phyloP scores from a whole-genome alignment of 2,329 filamentous ascomycete genomes.

The Akanthomyces lecanii region DNA sequence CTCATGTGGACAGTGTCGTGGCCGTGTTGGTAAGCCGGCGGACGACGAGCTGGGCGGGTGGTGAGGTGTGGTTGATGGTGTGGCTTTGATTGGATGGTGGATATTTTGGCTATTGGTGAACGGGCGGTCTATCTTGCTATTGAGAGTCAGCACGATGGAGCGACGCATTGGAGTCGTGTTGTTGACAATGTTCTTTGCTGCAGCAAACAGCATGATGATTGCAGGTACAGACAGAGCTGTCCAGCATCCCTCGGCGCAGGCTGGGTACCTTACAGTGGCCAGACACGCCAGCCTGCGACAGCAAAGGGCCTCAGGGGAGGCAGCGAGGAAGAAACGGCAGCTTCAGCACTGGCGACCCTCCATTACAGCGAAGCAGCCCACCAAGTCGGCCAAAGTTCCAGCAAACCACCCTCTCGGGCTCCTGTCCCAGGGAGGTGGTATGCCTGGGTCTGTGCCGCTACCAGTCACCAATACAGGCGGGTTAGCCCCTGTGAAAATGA shows the following conservation, averaged over 20 bases:
- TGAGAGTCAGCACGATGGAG: not conserved
- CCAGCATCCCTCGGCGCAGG: not conserved
- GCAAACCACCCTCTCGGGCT: not conserved
- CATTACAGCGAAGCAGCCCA: not conserved
- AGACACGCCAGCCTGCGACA: too few relatives aligned
- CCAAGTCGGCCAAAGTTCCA: not conserved
- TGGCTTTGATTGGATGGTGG: not conserved
- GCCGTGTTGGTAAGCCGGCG: slow-evolving; percentile 2
- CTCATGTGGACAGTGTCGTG: slow-evolving; percentile 14
- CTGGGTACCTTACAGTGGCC: not conserved
- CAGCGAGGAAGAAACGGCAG: not conserved
- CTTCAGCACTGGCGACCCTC: not conserved
- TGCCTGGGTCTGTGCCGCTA: not conserved
- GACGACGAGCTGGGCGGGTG: not conserved
- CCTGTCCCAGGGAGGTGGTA: not conserved
- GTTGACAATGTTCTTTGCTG: not conserved
- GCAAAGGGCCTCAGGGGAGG: too few relatives aligned
- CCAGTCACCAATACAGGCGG: not conserved
- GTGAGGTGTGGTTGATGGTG: not conserved
- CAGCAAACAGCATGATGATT: not conserved
- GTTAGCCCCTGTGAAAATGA: not conserved
- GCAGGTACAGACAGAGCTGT: too few relatives aligned
- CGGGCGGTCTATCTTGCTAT: not conserved
- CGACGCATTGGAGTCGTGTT: not conserved
- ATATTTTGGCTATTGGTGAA: not conserved